Base-by-base conservation (phyloP, 768 basidiomycete genomes). In the Galerina sulciceps region DNA sequence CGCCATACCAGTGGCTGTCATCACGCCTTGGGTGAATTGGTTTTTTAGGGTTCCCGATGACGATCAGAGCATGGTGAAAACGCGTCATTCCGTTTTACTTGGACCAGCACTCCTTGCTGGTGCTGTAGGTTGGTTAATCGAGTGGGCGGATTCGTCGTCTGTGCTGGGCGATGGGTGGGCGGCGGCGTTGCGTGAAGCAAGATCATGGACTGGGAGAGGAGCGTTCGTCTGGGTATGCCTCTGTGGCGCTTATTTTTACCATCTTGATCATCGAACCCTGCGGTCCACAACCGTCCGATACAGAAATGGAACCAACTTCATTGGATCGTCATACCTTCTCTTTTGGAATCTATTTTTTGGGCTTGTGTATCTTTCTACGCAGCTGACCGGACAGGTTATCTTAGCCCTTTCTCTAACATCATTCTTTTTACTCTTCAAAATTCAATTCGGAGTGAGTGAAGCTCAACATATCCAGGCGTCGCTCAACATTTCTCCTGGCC, bases 281-380 rank as follows among this genome's bases (percentile, higher is more conserved):
- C 71, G 58, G 77, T 75, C 26, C 26, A 1, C 26, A 15, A 80
- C 85, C 57, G 65, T 71, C 20, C 61, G 66, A 17, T 82, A 97
- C 1, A 73, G 94, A 1, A 95, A 96, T 0, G 96, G 88, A 67
- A 91, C 92, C 0, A 97, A 98, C 69, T 87, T 92, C 0, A 95
- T 87, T 66, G 96, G 94, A 14, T 87, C 94, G 14, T 85, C 93
- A 1, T 97, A 94, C 71, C 76, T 95, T 54, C 75, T 96, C 36
- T 92, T 97, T 67, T 90, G 90, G 84, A 78, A 83, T 8, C 79
- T 90, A 20, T 73, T 80, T 44, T 82, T 96, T 38, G 78, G 79
- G 4, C 53, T 89, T 10, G 76, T 90, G 10, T 91, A 86, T 71
- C 72, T 84, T 22, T 80, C 86, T 17, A 86, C 82, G 10, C 94